Conservation (phyloP, 164 flowering plant genomes). For the Umbilicus rupestris region DNA sequence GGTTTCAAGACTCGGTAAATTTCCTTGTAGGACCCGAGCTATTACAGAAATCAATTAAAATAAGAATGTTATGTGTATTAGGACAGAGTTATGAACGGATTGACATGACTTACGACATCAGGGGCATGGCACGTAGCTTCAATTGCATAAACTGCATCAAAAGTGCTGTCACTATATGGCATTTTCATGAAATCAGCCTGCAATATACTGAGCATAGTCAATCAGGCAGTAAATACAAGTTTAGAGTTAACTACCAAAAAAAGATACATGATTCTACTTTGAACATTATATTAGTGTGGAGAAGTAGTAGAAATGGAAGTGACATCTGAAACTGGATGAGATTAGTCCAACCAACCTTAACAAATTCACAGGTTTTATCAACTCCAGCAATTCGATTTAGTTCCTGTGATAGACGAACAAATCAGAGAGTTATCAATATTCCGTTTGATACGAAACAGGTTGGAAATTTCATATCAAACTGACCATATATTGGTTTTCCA, state of each 20-base stretch:
- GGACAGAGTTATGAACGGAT: background rate
- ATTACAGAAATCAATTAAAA: slow-evolving; percentile 6
- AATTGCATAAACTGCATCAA: slow-evolving; percentile 93
- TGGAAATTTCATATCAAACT: background rate
- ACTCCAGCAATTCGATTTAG: slow-evolving; percentile 71
- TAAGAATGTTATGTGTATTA: background rate
- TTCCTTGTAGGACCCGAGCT: slow-evolving; percentile 93
- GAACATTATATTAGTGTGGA: background rate
- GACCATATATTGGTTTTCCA: background rate
- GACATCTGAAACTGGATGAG: background rate
- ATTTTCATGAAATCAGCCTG: slow-evolving; percentile 99
- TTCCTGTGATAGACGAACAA: slow-evolving; percentile 34
- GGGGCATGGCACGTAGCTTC: slow-evolving; percentile 99
- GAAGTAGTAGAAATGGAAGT: background rate
- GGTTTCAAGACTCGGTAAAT: slow-evolving; percentile 87
- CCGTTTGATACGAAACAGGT: background rate
- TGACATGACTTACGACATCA: slow-evolving; percentile 58
- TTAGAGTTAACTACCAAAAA: background rate
- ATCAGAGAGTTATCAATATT: slow-evolving; percentile 3
- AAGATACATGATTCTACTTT: background rate
- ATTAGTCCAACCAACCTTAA: slow-evolving; percentile 41
- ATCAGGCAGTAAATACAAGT: background rate
- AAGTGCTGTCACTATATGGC: slow-evolving; percentile 75
- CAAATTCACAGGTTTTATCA: slow-evolving; percentile 76
- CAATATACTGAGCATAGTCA: slow-evolving; percentile 12